Evolutionary conservation across 139 green algal species (phyloP).

Genomic region (Chlorella vulgaris): DNA sequence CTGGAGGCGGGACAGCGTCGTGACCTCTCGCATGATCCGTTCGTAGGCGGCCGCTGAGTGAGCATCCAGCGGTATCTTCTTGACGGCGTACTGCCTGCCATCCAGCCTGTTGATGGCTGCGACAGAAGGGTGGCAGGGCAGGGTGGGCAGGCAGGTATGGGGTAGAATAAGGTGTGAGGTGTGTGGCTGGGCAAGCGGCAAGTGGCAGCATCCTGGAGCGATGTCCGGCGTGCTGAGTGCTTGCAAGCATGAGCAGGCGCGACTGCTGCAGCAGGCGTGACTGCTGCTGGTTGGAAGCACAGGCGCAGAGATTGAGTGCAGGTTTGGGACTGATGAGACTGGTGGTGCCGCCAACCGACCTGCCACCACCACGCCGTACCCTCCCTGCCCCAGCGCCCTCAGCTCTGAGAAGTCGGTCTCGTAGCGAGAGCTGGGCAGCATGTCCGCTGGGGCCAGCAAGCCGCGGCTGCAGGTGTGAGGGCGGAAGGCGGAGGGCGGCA

Average conservation of each 20-base stretch:
- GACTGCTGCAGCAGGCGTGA: not conserved
- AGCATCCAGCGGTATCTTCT: conserved; percentile 83
- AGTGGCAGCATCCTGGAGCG: too few relatives aligned
- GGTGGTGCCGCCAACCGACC: too few relatives aligned
- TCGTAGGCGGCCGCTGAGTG: conserved; percentile 36
- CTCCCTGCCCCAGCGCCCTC: conserved; percentile 77
- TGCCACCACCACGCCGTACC: conserved; percentile 80
- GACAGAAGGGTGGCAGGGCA: not conserved
- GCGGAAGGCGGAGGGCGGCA: not conserved
- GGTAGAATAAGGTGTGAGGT: too few relatives aligned
- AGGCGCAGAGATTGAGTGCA: not conserved
- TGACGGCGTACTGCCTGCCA: conserved; percentile 89
- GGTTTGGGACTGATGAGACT: too few relatives aligned
- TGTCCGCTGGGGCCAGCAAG: conserved; percentile 8
- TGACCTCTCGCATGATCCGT: conserved; percentile 89
- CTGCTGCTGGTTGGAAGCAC: not conserved
- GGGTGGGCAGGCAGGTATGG: not conserved
- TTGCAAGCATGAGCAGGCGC: too few relatives aligned
- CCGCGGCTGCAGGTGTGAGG: not conserved
- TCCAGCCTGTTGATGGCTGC: conserved; percentile 34
- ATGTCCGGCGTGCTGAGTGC: too few relatives aligned
- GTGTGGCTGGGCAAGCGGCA: too few relatives aligned
- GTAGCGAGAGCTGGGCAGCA: conserved; percentile 51
- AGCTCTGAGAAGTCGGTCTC: conserved; percentile 79
- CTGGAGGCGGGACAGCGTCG: conserved; percentile 88